phyloP scores from a whole-genome alignment of 805 yeast genomes.

The Scheffersomyces ergatensis region DNA sequence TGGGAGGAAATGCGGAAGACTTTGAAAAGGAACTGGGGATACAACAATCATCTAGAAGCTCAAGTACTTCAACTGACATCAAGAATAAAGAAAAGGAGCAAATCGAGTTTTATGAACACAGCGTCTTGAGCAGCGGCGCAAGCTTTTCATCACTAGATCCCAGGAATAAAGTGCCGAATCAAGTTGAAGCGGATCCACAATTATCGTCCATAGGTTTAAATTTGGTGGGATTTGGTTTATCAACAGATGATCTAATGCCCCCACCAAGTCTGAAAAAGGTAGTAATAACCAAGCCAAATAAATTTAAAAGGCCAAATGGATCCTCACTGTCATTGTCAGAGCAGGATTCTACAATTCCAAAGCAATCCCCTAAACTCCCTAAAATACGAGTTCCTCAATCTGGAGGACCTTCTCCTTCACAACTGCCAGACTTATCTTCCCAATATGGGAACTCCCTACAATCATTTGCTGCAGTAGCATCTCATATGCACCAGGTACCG shows the following conservation, averaged over 20 bases:
- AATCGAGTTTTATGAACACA: constrained; percentile 12
- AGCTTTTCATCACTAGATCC: constrained; percentile 16
- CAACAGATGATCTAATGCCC: constrained; percentile 21
- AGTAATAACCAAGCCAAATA: neutral
- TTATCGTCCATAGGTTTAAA: constrained; percentile 22
- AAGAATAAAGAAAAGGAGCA: neutral
- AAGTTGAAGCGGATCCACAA: neutral
- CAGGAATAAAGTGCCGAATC: constrained; percentile 1
- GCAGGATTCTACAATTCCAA: neutral
- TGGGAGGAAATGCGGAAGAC: neutral
- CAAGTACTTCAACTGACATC: neutral
- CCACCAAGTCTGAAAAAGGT: constrained; percentile 12
- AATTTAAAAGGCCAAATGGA: neutral
- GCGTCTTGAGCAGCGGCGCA: constrained; percentile 2
- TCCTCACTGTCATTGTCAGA: neutral
- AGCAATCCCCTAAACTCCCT: no score
- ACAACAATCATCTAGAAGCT: neutral
- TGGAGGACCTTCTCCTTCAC: neutral
- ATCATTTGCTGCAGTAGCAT: constrained; percentile 31
- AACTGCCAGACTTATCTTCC: neutral
- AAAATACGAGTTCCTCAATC: neutral
- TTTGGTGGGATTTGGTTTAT: constrained; percentile 27
- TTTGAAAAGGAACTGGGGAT: neutral
- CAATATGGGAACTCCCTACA: constrained; percentile 18
- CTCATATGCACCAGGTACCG: constrained; percentile 34